A percentile compares a stretch with the other conserved stretches of the same genome.
These are phyloP conservation scores for Globisporangium recalcitrans DNA, from an alignment of 352 stramenopile species.

Conservation along the genomic window DNA sequence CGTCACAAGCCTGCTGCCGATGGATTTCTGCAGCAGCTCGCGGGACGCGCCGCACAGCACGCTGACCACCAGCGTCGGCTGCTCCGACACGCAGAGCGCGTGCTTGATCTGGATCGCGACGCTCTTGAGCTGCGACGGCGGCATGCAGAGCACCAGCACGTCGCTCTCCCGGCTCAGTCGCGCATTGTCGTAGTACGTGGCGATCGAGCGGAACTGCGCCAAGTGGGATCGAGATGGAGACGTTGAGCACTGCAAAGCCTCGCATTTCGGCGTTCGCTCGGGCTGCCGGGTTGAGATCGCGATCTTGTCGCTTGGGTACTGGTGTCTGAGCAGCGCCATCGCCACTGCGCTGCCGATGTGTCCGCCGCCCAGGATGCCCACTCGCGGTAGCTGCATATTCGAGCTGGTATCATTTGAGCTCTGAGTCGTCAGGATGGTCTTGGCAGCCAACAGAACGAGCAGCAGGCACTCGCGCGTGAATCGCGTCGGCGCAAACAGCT, in stretches of 20 bases:
- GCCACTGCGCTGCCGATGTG: constrained; percentile 43
- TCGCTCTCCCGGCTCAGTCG: constrained; percentile 46
- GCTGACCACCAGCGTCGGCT: constrained; percentile 38
- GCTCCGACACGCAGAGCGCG: constrained; percentile 25
- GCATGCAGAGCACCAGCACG: constrained; percentile 58
- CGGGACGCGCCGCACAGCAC: constrained; percentile 34
- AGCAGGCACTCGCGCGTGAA: constrained; percentile 13
- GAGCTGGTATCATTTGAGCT: not conserved
- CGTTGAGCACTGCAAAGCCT: constrained; percentile 21
- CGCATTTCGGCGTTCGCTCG: constrained; percentile 36
- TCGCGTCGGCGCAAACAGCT: constrained; percentile 11
- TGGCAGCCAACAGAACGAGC: constrained; percentile 9
- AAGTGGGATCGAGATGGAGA: constrained; percentile 10
- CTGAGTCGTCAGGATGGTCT: not conserved
- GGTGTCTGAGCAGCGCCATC: constrained; percentile 39
- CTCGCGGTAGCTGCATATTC: constrained; percentile 16
- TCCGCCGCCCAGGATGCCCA: constrained; percentile 53
- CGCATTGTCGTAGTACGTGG: constrained; percentile 56
- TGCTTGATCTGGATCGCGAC: constrained; percentile 67
- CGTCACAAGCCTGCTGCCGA: constrained; percentile 33
- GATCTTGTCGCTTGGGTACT: constrained; percentile 32
- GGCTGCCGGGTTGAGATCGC: constrained; percentile 57
- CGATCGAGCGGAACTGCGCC: constrained; percentile 31
- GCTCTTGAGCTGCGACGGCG: constrained; percentile 61
- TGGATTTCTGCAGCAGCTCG: constrained; percentile 44